A percentile compares a stretch with the other conserved stretches of the same genome.
phyloP scores from a whole-genome alignment of 306 rosid genomes.

The Cucurbita pepo region DNA sequence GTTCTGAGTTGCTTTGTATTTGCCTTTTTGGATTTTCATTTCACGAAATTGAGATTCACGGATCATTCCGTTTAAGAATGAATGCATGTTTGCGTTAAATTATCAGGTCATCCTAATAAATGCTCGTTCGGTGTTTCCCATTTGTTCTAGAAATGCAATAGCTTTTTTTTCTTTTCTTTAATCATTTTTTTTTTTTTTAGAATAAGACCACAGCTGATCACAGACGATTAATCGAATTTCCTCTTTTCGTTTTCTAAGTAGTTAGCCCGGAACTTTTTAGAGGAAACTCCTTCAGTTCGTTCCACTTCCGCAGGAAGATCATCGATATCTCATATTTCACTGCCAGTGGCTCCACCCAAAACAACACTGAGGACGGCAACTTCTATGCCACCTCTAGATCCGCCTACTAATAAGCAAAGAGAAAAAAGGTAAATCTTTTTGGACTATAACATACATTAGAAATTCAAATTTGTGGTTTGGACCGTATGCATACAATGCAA shows the following conservation, averaged over 20 bases:
- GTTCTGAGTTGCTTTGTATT: background rate
- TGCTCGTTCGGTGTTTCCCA: background rate
- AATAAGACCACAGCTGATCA: background rate
- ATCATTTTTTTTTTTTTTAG: background rate
- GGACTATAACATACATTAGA: background rate
- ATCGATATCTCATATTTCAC: constrained; percentile 23
- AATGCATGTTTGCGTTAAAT: background rate
- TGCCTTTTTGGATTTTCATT: background rate
- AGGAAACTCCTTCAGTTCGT: constrained; percentile 28
- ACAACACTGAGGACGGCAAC: constrained; percentile 36
- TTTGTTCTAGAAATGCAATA: background rate
- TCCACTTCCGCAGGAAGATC: constrained; percentile 42
- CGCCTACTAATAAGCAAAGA: constrained; percentile 26
- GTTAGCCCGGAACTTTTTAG: constrained; percentile 39
- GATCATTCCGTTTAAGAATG: background rate
- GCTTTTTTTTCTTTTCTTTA: background rate
- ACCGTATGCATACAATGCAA: background rate
- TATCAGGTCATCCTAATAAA: background rate
- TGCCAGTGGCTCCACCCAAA: constrained; percentile 31
- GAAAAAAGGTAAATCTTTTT: constrained; percentile 36
- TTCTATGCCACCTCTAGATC: constrained; percentile 43
- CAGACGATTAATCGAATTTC: constrained; percentile 9
- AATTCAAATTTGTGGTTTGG: background rate
- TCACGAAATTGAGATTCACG: background rate
- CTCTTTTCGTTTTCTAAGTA: constrained; percentile 14